Base-by-base conservation (phyloP, 352 stramenopile species). In the Phytopythium aichiense region DNA sequence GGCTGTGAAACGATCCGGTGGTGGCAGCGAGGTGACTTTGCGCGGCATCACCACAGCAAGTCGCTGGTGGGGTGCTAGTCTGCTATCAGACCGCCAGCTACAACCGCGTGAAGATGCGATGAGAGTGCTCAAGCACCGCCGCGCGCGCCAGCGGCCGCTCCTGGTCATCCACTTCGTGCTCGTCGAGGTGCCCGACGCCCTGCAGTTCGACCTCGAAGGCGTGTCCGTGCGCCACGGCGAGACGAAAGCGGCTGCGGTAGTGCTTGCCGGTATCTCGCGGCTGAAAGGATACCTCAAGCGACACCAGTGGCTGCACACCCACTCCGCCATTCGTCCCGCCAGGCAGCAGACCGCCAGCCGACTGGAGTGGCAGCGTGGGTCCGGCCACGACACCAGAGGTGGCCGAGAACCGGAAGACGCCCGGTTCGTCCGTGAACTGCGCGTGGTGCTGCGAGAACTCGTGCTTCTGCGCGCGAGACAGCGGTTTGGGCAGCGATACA, bases 171-270 rank as follows among this genome's bases (percentile, higher is more conserved):
- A 77, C 59, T 5, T 81, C 64, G 22, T 64, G 52, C 61, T 94
- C 83, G 25, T 79, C 64, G 28, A 91, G 69, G 53, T 90, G 83
- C 1, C 83, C 81, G 20, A 77, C 69, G 25, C 85, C 85, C 65
- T 92, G 76, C 18, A 94, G 67, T 35, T 89, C 74, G 18, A 94
- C 58, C 56, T 94, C 85, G 56, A 85, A 89, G 55, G 81, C 81
- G 23, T 77, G 61, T 23, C 83, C 85, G 38, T 83, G 55, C 25
- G 74, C 69, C 3, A 94, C 81, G n/a, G 46, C 64, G 33, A 94
- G 80, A 13, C 81, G 83, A 56, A 91, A 94, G 40, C 77, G 76
- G 48, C 76, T 88, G 54, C 77, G 77, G 67, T 89, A 94, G 20
- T 64, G 71, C 22, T 60, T 69, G 4, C 61, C 67, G 20, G 65